A percentile compares a stretch with the other conserved stretches of the same genome.
Evolutionary conservation across 2,329 filamentous ascomycete genomes (phyloP).

Genomic region (Nigrospora osmanthi): DNA sequence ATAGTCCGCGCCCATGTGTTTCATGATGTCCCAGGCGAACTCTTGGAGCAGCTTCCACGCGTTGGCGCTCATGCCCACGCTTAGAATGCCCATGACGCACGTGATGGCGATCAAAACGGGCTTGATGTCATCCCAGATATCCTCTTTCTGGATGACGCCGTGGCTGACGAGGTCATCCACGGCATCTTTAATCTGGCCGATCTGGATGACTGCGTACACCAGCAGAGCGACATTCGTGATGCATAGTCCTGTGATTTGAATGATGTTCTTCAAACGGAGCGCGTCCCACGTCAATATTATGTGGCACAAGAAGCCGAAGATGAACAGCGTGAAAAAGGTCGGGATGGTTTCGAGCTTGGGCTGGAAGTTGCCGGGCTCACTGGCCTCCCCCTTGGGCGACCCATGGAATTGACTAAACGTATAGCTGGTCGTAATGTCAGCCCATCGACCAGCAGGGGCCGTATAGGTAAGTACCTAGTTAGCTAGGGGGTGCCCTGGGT

Average conservation of each 20-base stretch:
- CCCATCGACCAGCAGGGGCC: too few relatives aligned
- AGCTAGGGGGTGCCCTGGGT: not conserved
- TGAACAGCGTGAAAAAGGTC: slow-evolving; percentile 92
- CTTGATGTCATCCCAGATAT: slow-evolving; percentile 62
- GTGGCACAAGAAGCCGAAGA: slow-evolving; percentile 94
- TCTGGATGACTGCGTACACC: slow-evolving; percentile 88
- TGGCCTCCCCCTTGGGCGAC: slow-evolving; percentile 32
- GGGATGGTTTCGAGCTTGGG: slow-evolving; percentile 69
- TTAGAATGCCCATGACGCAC: slow-evolving; percentile 69
- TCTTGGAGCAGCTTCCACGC: slow-evolving; percentile 97
- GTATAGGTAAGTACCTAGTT: too few relatives aligned
- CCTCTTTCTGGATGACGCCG: slow-evolving; percentile 4
- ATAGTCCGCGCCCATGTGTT: slow-evolving; percentile 95
- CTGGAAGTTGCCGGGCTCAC: slow-evolving; percentile 29
- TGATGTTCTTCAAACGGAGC: slow-evolving; percentile 90
- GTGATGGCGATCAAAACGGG: slow-evolving; percentile 82
- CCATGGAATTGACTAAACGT: slow-evolving; percentile 78
- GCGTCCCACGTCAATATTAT: slow-evolving; percentile 88
- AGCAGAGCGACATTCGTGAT: slow-evolving; percentile 86
- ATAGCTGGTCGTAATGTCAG: slow-evolving; percentile 48
- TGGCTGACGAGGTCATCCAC: slow-evolving; percentile 48
- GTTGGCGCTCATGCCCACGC: slow-evolving; percentile 63
- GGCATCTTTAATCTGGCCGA: slow-evolving; percentile 79
- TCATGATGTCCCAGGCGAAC: slow-evolving; percentile 99
- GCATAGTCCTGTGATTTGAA: slow-evolving; percentile 94